Evolutionary conservation across 257 asterid genomes (phyloP).

Genomic region (Petunia secreta): DNA sequence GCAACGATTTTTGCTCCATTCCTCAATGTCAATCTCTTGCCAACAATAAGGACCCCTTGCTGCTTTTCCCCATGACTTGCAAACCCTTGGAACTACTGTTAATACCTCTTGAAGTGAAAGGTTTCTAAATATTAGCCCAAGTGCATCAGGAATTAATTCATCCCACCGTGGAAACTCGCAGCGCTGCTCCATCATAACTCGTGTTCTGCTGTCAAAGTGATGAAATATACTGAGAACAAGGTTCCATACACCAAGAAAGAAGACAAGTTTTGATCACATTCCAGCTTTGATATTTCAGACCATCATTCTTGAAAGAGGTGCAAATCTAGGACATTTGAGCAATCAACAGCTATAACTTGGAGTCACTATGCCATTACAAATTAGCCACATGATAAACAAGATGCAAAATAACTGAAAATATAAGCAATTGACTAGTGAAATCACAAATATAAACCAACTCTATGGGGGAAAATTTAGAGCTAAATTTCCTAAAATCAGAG

Average conservation of each 20-base stretch:
- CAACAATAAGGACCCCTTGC: conserved; percentile 82
- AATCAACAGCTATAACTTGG: conserved; percentile 1
- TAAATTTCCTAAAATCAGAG: neutral
- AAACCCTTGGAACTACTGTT: conserved; percentile 76
- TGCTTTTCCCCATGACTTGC: conserved; percentile 84
- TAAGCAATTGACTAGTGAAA: neutral
- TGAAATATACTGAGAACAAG: neutral
- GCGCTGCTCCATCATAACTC: conserved; percentile 54
- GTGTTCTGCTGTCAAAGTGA: neutral
- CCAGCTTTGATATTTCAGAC: neutral
- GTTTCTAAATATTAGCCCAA: conserved; percentile 79
- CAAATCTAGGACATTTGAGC: neutral
- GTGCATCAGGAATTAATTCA: conserved; percentile 82
- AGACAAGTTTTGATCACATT: neutral
- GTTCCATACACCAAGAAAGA: neutral
- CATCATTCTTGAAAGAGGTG: neutral
- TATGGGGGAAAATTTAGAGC: too few species aligned
- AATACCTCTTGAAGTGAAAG: conserved; percentile 67
- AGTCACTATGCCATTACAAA: neutral
- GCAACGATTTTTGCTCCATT: conserved; percentile 65
- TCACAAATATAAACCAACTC: neutral
- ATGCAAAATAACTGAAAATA: neutral
- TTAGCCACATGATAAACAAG: neutral
- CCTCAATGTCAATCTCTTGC: conserved; percentile 91
- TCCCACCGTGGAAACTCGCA: conserved; percentile 61